A percentile compares a stretch with the other conserved stretches of the same genome.
These are phyloP conservation scores for Russula sp. DNA, from an alignment of 768 basidiomycete genomes.

Conservation along the genomic window DNA sequence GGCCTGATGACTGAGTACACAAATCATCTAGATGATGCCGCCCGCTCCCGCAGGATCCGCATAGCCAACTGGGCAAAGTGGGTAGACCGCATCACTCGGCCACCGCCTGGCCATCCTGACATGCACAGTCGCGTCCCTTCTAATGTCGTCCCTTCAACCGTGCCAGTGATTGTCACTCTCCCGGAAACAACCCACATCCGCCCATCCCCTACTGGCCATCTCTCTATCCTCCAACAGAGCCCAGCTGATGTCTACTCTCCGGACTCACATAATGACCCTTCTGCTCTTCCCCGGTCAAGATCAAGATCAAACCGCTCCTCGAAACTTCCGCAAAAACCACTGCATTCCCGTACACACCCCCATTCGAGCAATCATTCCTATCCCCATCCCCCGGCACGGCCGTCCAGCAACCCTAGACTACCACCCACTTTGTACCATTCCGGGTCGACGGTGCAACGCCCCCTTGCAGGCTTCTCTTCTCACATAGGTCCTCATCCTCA, in stretches of 20 bases:
- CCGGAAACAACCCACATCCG: constrained; percentile 30
- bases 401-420: not conserved
- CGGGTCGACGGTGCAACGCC: constrained; percentile 18
- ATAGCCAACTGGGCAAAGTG: constrained; percentile 66
- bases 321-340: constrained; percentile 4
- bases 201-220: constrained; percentile 22
- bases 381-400: constrained; percentile 5
- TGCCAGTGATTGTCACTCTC: constrained; percentile 13
- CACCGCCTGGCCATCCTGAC: constrained; percentile 14
- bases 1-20: constrained; percentile 63
- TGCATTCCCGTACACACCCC: constrained; percentile 20
- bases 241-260: constrained; percentile 4
- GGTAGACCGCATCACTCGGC: constrained; percentile 46
- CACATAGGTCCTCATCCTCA: not conserved
- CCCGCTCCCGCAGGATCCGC: constrained; percentile 61
- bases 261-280: constrained; percentile 11
- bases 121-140: constrained; percentile 22
- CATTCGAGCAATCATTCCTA: constrained; percentile 21
- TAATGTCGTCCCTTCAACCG: constrained; percentile 15
- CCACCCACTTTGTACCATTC: constrained; percentile 19
- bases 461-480: constrained; percentile 10
- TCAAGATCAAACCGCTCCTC: constrained; percentile 25
- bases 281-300: constrained; percentile 5
- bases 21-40: constrained; percentile 53
- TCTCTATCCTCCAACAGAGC: not conserved